These are phyloP conservation scores for Ceratocystis ficicola DNA, from an alignment of 2,329 filamentous ascomycete genomes.

Conservation along the genomic window DNA sequence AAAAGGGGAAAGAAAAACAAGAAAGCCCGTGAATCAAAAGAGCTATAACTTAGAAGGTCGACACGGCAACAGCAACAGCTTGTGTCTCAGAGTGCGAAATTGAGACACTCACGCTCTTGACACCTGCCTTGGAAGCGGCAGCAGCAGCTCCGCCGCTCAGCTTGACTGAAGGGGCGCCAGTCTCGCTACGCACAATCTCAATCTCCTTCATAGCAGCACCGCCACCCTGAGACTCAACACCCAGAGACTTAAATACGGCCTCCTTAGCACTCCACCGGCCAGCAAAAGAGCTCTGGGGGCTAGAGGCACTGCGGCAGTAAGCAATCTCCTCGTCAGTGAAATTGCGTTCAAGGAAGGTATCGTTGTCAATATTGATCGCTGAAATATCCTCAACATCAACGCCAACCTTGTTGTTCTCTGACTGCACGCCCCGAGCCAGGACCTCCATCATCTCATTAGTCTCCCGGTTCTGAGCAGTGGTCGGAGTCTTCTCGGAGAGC, in stretches of 20 bases:
- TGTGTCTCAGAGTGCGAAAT: conserved; percentile 94
- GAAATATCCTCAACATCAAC: conserved; percentile 87
- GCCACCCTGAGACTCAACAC: conserved; percentile 73
- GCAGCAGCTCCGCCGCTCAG: conserved; percentile 73
- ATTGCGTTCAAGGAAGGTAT: conserved; percentile 88
- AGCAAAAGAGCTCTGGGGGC: conserved; percentile 80
- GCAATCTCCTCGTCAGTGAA: conserved; percentile 74
- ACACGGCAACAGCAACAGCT: conserved; percentile 85
- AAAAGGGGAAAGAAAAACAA: conserved; percentile 19
- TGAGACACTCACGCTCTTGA: conserved; percentile 81
- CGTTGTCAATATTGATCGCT: conserved; percentile 82
- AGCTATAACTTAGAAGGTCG: conserved; percentile 48
- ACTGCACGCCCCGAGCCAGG: conserved; percentile 53
- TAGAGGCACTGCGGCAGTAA: conserved; percentile 72
- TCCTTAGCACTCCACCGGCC: conserved; percentile 97
- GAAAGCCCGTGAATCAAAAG: conserved; percentile 22
- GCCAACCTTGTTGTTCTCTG: conserved; percentile 65
- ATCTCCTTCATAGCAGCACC: conserved; percentile 89
- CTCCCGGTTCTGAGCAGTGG: conserved; percentile 42
- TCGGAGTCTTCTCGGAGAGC: conserved; percentile 44
- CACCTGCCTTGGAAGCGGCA: conserved; percentile 73
- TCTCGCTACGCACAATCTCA: conserved; percentile 72
- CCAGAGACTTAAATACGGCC: conserved; percentile 94
- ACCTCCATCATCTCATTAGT: conserved; percentile 67
- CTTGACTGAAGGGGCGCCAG: conserved; percentile 73